Evolutionary conservation across 1,139 yeast species (phyloP).

Genomic region (Suhomyces bokatorum): DNA sequence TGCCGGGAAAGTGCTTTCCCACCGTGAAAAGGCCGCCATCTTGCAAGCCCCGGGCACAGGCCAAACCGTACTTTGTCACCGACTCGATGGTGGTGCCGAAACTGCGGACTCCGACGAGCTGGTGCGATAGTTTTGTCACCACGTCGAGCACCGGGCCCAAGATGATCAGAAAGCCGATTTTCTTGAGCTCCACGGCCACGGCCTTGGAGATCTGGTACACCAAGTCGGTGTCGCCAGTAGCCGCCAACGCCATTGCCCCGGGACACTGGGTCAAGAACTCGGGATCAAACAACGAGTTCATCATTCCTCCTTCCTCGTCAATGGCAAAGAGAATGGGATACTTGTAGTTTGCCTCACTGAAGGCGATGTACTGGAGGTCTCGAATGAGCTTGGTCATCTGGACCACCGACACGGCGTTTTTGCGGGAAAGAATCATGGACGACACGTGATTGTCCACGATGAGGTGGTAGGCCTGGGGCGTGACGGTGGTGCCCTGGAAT

Average conservation of each 20-base stretch:
- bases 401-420: constrained; percentile 52
- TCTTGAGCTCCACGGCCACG: constrained; percentile 52
- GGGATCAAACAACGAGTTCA: constrained; percentile 58
- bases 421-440: constrained; percentile 56
- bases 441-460: constrained; percentile 57
- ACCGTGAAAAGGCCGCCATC: constrained; percentile 59
- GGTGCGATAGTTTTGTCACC: constrained; percentile 56
- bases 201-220: constrained; percentile 59
- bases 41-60: constrained; percentile 55
- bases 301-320: constrained; percentile 48
- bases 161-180: constrained; percentile 57
- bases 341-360: constrained; percentile 48
- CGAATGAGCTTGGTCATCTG: constrained; percentile 53
- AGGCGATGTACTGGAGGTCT: constrained; percentile 59
- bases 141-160: constrained; percentile 69
- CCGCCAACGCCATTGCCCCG: constrained; percentile 65
- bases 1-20: constrained; percentile 70
- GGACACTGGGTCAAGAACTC: constrained; percentile 59
- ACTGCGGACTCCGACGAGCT: constrained; percentile 61
- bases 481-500: constrained; percentile 57
- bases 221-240: constrained; percentile 52
- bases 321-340: constrained; percentile 48
- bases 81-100: constrained; percentile 64
- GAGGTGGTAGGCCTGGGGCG: constrained; percentile 56
- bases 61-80: constrained; percentile 55